These are phyloP conservation scores for Gorgonomyces haynaldii DNA, from an alignment of 192 early-diverging fungal species.

Conservation along the genomic window DNA sequence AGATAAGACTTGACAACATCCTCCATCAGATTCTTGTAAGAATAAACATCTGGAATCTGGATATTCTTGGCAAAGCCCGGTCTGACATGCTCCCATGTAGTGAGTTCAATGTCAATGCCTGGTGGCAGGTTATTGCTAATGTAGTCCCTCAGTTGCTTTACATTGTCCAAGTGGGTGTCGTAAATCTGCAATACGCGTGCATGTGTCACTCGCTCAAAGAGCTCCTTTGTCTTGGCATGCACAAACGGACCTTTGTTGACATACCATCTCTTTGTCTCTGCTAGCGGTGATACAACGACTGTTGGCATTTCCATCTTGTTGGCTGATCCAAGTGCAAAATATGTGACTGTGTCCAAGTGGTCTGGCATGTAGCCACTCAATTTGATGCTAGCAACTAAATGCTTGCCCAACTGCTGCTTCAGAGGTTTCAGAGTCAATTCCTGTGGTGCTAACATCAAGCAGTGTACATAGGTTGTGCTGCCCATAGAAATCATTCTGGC, in stretches of 20 bases:
- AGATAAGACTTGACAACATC: too few relatives aligned
- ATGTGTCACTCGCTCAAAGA: slow-evolving; percentile 88
- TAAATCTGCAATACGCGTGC: slow-evolving; percentile 69
- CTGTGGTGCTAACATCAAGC: too few relatives aligned
- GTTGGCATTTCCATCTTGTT: slow-evolving; percentile 60
- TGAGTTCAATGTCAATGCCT: slow-evolving; percentile 56
- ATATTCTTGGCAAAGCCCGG: too few relatives aligned
- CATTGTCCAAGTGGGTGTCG: slow-evolving; percentile 60
- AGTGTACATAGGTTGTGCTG: too few relatives aligned
- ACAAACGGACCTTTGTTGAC: slow-evolving; percentile 89
- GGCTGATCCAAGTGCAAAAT: slow-evolving; percentile 77
- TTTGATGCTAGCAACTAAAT: slow-evolving; percentile 63
- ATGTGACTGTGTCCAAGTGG: slow-evolving; percentile 74
- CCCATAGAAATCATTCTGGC: too few relatives aligned
- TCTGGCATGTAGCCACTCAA: slow-evolving; percentile 70
- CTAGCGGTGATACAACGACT: slow-evolving; percentile 57
- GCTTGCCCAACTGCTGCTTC: too few relatives aligned
- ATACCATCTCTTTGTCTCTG: slow-evolving; percentile 66
- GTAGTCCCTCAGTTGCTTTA: slow-evolving; percentile 72
- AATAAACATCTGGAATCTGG: too few relatives aligned
- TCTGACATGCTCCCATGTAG: too few relatives aligned
- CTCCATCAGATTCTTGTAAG: too few relatives aligned
- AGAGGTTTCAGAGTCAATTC: too few relatives aligned
- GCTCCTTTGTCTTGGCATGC: slow-evolving; percentile 91
- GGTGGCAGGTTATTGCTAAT: slow-evolving; percentile 68